These are phyloP conservation scores for Suillus ampliporus DNA, from an alignment of 768 basidiomycete genomes.

Conservation along the genomic window DNA sequence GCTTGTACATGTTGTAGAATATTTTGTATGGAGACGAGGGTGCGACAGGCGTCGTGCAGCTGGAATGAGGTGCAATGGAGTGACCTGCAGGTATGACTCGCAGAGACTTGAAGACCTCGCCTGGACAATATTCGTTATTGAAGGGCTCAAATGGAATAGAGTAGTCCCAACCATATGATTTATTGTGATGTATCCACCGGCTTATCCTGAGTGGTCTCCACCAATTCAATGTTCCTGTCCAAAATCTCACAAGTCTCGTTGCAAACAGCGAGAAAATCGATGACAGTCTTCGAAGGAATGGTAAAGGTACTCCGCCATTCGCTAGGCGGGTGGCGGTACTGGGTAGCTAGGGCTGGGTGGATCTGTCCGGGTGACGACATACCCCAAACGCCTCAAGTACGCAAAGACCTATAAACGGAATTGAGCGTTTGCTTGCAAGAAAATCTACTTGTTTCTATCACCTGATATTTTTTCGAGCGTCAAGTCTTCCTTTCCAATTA, in stretches of 20 bases:
- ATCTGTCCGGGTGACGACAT: constrained; percentile 79
- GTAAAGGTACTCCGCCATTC: constrained; percentile 11
- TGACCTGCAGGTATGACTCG: constrained; percentile 78
- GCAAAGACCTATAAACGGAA: constrained; percentile 74
- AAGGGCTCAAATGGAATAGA: constrained; percentile 11
- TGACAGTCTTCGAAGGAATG: constrained; percentile 6
- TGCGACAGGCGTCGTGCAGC: neutral
- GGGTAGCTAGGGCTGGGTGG: constrained; percentile 63
- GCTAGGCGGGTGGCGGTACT: constrained; percentile 44
- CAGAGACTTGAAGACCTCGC: constrained; percentile 67
- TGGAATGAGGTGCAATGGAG: constrained; percentile 39
- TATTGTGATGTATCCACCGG: constrained; percentile 53
- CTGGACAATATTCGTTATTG: constrained; percentile 43
- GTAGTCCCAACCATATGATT: constrained; percentile 55
- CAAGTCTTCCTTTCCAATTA: constrained; percentile 80
- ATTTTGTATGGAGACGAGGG: constrained; percentile 68
- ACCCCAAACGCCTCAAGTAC: constrained; percentile 91
- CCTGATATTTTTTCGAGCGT: constrained; percentile 91
- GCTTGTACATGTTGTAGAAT: constrained; percentile 93
- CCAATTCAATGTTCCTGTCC: constrained; percentile 53
- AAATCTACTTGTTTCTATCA: constrained; percentile 37
- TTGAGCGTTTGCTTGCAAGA: neutral
- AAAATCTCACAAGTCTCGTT: constrained; percentile 13
- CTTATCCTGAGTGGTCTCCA: constrained; percentile 65
- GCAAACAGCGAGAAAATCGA: constrained; percentile 21